Evolutionary conservation across 1,284 basidiomycete species (phyloP).

Genomic region (Stereum hirsutum): DNA sequence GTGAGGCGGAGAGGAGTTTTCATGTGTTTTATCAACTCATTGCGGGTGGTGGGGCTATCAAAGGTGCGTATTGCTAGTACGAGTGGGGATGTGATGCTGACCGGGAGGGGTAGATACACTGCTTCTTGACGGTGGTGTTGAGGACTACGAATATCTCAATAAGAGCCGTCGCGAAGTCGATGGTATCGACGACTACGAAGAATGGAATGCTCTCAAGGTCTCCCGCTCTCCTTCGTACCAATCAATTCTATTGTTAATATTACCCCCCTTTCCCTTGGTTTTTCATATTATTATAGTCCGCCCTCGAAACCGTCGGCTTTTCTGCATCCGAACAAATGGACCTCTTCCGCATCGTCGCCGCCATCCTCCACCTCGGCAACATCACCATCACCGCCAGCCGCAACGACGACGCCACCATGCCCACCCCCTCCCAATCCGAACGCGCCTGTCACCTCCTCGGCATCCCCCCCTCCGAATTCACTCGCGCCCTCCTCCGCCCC

Average conservation of each 20-base stretch:
- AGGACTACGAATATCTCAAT: constrained; percentile 88
- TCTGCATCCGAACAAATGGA: constrained; percentile 80
- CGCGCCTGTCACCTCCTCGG: constrained; percentile 92
- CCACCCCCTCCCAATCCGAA: constrained; percentile 76
- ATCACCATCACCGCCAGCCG: constrained; percentile 78
- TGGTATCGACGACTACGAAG: constrained; percentile 87
- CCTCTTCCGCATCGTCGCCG: constrained; percentile 90
- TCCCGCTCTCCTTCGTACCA: constrained; percentile 9
- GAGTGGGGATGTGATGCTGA: constrained; percentile 5
- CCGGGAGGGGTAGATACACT: constrained; percentile 49
- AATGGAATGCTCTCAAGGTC: constrained; percentile 81
- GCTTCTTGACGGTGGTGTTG: constrained; percentile 68
- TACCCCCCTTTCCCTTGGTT: too few species aligned
- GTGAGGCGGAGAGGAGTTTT: constrained; percentile 86
- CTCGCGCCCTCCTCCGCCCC: constrained; percentile 80
- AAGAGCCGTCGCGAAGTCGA: constrained; percentile 88
- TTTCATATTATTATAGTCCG: constrained; percentile 36
- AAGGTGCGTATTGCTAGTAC: constrained; percentile 34
- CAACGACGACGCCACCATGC: constrained; percentile 85
- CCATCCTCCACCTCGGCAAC: constrained; percentile 94
- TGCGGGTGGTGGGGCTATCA: constrained; percentile 56
- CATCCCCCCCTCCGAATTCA: constrained; percentile 85
- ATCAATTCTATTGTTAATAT: not conserved
- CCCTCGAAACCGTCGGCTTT: constrained; percentile 86
- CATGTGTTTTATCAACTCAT: constrained; percentile 95